Evolutionary conservation across 1,284 basidiomycete genomes (phyloP), one percentile per base, ranked within the genome.

Genomic region (Fistulinella staudtii): DNA sequence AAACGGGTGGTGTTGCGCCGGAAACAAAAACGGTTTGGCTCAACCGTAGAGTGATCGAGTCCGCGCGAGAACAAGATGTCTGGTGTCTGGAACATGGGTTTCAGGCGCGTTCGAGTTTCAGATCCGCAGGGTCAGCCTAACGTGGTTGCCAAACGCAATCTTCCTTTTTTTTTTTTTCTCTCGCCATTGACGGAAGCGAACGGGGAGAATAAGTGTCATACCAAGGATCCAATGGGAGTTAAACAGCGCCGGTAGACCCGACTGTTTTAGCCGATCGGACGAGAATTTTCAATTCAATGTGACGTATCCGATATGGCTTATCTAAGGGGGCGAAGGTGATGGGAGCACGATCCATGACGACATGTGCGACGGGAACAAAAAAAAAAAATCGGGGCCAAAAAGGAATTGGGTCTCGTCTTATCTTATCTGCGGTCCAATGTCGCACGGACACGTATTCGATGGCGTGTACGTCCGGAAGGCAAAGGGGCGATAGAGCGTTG

Each of bases 361-460:
- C 40, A 53, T 20, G 17, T 18, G 20, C 27, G 44, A 38, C 52
- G 57, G 54, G 36, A 47, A 25, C 40, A 51, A 41, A 49, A 43
- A 58, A 55, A 5, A 8, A 43, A 31, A 34, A 31, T 25, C 29
- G 9, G n/a, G n/a, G n/a, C n/a, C n/a, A 15, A 15, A 30, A 30
- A 30, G 41, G 53, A 23, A 29, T 34, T 45, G 46, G 53, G 27
- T n/a, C 23, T 59, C 52, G 60, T 61, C 56, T 59, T 63, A 63
- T 59, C 57, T 59, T 63, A 59, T 59, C 57, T 20, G 23, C 23
- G 22, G 25, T 4, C 60, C 56, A 63, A 55, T 60, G 33, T 40
- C 20, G 33, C 14, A 23, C 1, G 39, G 47, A 55, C 60, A 58
- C 60, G 57, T 63, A 61, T 45, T 42, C 3, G 28, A 42, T 53